Conservation (phyloP, 371 early-diverging fungal genomes). For the Mortierella sp. region DNA sequence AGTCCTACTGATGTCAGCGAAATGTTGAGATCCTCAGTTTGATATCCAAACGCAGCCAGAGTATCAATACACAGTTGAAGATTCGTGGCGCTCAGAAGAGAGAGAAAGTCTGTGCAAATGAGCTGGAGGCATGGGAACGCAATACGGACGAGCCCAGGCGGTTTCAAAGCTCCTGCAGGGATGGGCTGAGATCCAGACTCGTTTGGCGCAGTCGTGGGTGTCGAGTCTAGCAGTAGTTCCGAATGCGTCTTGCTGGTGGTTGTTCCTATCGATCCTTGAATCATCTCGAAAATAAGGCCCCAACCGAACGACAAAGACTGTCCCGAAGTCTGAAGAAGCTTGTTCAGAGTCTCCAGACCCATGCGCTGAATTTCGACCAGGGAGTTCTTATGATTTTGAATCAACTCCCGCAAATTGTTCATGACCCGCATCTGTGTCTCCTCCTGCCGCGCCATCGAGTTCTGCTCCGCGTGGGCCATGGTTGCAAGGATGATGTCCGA, state of each 20-base stretch:
- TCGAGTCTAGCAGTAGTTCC: constrained; percentile 14
- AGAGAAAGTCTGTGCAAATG: constrained; percentile 96
- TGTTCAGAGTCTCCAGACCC: constrained; percentile 91
- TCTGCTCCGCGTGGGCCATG: constrained; percentile 75
- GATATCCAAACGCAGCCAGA: constrained; percentile 86
- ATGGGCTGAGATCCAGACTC: neutral
- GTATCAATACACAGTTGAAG: constrained; percentile 88
- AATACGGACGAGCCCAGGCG: constrained; percentile 80
- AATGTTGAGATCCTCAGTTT: constrained; percentile 95
- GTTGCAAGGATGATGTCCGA: constrained; percentile 84
- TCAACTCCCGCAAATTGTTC: constrained; percentile 49
- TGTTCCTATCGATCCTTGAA: constrained; percentile 65
- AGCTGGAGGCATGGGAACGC: constrained; percentile 96
- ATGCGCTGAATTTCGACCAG: constrained; percentile 85
- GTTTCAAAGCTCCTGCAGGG: constrained; percentile 20
- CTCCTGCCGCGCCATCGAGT: constrained; percentile 66
- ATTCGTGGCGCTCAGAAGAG: constrained; percentile 81
- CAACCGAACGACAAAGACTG: constrained; percentile 91
- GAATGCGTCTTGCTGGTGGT: neutral
- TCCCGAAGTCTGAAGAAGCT: constrained; percentile 91
- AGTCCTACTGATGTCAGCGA: constrained; percentile 94
- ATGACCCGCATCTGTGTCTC: constrained; percentile 69
- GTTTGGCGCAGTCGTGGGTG: neutral
- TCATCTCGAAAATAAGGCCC: constrained; percentile 92
- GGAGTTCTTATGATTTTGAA: constrained; percentile 40